Evolutionary conservation across 1,139 yeast species (phyloP).

Genomic region (Scheffersomyces titani): DNA sequence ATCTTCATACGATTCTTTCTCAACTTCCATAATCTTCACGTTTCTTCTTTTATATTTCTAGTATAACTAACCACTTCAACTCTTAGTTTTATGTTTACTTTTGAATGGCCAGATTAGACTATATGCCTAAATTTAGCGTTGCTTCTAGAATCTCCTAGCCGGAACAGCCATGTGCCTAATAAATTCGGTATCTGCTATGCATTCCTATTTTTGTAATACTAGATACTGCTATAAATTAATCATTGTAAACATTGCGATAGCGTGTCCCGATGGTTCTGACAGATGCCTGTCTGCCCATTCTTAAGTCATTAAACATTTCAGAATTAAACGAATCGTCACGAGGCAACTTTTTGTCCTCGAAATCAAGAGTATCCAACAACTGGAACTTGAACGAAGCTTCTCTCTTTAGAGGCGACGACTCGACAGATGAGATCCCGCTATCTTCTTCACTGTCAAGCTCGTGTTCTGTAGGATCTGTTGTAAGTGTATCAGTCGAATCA

Average conservation of each 20-base stretch:
- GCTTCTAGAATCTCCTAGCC: neutral
- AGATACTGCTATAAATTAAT: neutral
- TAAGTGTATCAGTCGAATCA: conserved; percentile 22
- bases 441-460: neutral
- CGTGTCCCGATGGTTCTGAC: neutral
- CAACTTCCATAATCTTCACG: no score
- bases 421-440: neutral
- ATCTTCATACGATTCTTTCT: no score
- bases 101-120: no score
- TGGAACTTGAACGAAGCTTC: neutral
- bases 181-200: neutral
- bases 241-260: neutral
- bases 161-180: neutral
- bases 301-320: neutral
- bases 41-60: no score
- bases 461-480: conserved; percentile 14
- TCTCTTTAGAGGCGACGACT: neutral
- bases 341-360: neutral
- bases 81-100: no score
- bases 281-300: neutral
- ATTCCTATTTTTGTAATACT: neutral
- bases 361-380: neutral
- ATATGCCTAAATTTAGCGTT: neutral
- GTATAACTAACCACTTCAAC: no score
- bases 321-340: neutral